A percentile compares a stretch with the other conserved stretches of the same genome.
These are phyloP conservation scores for Leccinum truebloodii DNA, from an alignment of 768 basidiomycete genomes.

Conservation along the genomic window DNA sequence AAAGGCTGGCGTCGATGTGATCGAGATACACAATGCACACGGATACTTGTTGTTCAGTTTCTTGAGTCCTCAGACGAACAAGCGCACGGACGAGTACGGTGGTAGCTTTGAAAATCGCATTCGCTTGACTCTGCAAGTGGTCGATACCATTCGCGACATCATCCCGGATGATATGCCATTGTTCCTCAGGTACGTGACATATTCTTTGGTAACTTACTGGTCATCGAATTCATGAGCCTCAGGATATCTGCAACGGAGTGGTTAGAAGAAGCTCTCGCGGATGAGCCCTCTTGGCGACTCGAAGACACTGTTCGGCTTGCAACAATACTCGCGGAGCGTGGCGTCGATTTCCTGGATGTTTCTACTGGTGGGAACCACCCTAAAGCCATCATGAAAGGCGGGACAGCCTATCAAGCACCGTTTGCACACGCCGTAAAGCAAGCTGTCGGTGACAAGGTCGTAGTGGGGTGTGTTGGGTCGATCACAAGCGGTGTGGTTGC, in stretches of 20 bases:
- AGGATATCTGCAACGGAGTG: conserved; percentile 74
- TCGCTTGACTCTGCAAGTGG: conserved; percentile 61
- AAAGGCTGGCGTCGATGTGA: conserved; percentile 57
- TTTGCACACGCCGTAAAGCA: conserved; percentile 57
- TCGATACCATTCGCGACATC: conserved; percentile 59
- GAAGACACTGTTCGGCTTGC: conserved; percentile 69
- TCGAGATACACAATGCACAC: conserved; percentile 65
- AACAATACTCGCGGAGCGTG: conserved; percentile 56
- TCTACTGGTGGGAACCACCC: conserved; percentile 62
- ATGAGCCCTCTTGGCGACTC: conserved; percentile 65
- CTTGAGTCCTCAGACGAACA: conserved; percentile 59
- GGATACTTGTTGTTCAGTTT: conserved; percentile 62
- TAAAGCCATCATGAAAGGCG: conserved; percentile 30
- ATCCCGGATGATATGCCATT: conserved; percentile 67
- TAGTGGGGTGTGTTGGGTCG: conserved; percentile 28
- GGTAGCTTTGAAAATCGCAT: conserved; percentile 71
- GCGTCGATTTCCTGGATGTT: conserved; percentile 77
- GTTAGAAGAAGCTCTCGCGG: conserved; percentile 56
- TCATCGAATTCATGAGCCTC: neutral
- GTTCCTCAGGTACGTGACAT: conserved; percentile 58
- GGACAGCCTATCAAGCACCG: conserved; percentile 52
- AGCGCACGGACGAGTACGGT: conserved; percentile 68
- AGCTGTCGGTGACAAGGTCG: conserved; percentile 42
- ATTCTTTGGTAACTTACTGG: neutral
- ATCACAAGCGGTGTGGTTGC: conserved; percentile 42